Conservation (phyloP, 148 eudicot genomes). For the Rhododendron ovatum region DNA sequence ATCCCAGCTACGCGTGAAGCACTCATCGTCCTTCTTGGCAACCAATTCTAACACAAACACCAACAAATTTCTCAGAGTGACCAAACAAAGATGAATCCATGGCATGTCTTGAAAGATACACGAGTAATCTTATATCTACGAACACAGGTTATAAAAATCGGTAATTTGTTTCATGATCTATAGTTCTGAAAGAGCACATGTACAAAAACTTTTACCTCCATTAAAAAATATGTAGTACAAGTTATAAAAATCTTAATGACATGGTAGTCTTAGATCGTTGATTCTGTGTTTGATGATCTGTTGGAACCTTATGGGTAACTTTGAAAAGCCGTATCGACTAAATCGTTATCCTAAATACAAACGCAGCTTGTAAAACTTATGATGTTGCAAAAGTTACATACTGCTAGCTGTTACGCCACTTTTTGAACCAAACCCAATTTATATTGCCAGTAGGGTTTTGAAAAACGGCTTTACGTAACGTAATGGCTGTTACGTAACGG, state of each 20-base stretch:
- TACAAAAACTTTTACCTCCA: not conserved
- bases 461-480: too few species aligned
- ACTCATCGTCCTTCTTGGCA: slow-evolving; percentile 62
- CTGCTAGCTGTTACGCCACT: not conserved
- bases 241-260: not conserved
- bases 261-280: not conserved
- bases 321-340: not conserved
- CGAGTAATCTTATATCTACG: not conserved
- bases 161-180: not conserved
- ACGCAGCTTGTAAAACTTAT: not conserved
- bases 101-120: not conserved
- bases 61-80: not conserved
- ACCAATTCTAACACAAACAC: slow-evolving; percentile 41
- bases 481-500: too few species aligned
- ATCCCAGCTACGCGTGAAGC: slow-evolving; percentile 55
- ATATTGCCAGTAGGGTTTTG: too few species aligned
- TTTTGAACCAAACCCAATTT: too few species aligned
- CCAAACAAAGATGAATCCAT: not conserved
- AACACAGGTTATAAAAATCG: not conserved
- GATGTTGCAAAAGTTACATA: not conserved
- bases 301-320: not conserved
- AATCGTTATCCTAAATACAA: not conserved
- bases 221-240: not conserved
- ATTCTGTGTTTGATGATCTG: not conserved
- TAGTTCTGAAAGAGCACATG: not conserved